Conservation (phyloP, 768 basidiomycete genomes). For the Boletus reticulatus region DNA sequence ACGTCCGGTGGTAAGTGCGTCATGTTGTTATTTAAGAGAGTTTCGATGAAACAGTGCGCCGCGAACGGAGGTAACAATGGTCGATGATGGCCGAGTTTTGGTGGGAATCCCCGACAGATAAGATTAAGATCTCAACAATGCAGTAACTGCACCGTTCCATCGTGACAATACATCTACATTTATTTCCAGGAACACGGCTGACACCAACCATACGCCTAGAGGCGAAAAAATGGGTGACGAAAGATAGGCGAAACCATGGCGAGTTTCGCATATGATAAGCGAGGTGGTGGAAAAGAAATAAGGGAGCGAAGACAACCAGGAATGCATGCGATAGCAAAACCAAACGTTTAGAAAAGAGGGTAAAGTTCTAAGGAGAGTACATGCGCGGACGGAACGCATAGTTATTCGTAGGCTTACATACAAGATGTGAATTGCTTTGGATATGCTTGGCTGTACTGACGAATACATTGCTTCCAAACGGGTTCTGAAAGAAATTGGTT, state of each 20-base stretch:
- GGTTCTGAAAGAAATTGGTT: slow-evolving; percentile 7
- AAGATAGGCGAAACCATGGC: slow-evolving; percentile 5
- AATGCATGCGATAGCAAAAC: slow-evolving; percentile 18
- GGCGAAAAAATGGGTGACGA: slow-evolving; percentile 1
- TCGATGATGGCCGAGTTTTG: background rate
- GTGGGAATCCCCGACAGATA: slow-evolving; percentile 24
- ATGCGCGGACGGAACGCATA: slow-evolving; percentile 17
- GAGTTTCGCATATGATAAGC: slow-evolving; percentile 10
- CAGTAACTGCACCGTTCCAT: too few relatives aligned
- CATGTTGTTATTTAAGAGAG: slow-evolving; percentile 18
- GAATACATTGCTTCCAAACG: slow-evolving; percentile 28
- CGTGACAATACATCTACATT: slow-evolving; percentile 11
- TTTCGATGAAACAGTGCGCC: slow-evolving; percentile 15
- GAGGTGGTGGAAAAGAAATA: slow-evolving; percentile 12
- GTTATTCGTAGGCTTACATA: slow-evolving; percentile 30
- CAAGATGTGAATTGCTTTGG: slow-evolving; percentile 24
- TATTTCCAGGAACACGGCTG: background rate
- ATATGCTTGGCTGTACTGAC: slow-evolving; percentile 20
- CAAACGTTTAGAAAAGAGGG: slow-evolving; percentile 6
- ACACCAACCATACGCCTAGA: background rate
- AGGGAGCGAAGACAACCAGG: slow-evolving; percentile 27
- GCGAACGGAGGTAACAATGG: background rate
- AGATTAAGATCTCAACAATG: slow-evolving; percentile 12
- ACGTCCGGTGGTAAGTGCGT: slow-evolving; percentile 31
- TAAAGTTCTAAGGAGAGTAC: slow-evolving; percentile 24